Evolutionary conservation across 1,139 yeast genomes (phyloP).

Genomic region (Kazachstania sp.): DNA sequence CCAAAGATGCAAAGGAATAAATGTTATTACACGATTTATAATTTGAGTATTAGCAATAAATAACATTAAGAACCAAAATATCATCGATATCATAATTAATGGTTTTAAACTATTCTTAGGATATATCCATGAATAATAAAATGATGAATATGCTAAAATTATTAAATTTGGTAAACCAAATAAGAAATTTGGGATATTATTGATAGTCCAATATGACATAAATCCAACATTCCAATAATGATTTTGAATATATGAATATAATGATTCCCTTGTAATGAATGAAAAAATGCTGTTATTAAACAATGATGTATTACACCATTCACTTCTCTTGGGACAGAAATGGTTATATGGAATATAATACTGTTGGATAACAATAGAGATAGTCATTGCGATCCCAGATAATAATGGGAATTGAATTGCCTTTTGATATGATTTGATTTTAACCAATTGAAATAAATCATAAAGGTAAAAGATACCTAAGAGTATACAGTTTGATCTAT

Average conservation of each 20-base stretch:
- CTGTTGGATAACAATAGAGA: constrained; percentile 41
- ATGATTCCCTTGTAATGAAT: constrained; percentile 35
- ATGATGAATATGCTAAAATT: constrained; percentile 31
- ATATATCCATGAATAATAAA: constrained; percentile 27
- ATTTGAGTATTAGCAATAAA: constrained; percentile 80
- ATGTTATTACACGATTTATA: constrained; percentile 67
- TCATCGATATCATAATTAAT: constrained; percentile 34
- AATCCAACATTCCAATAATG: constrained; percentile 85
- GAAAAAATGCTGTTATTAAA: background rate
- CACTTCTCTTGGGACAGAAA: constrained; percentile 66
- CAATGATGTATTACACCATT: constrained; percentile 54
- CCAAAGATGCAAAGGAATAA: constrained; percentile 72
- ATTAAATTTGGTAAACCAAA: constrained; percentile 62
- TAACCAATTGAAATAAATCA: constrained; percentile 39
- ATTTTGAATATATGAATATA: constrained; percentile 67
- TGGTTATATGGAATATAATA: constrained; percentile 41
- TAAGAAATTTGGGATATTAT: constrained; percentile 77
- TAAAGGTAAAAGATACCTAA: constrained; percentile 59
- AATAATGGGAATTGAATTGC: constrained; percentile 33
- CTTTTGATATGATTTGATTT: constrained; percentile 10
- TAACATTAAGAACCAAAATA: constrained; percentile 44
- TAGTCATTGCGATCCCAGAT: constrained; percentile 49
- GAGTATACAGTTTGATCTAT: constrained; percentile 69
- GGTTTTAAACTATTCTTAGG: constrained; percentile 33
- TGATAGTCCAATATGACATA: constrained; percentile 68